Percentiles rank a stretch among this genome's conserved stretches.
phyloP scores from a whole-genome alignment of 352 stramenopile species.

The Phytopythium chamaehyphon region DNA sequence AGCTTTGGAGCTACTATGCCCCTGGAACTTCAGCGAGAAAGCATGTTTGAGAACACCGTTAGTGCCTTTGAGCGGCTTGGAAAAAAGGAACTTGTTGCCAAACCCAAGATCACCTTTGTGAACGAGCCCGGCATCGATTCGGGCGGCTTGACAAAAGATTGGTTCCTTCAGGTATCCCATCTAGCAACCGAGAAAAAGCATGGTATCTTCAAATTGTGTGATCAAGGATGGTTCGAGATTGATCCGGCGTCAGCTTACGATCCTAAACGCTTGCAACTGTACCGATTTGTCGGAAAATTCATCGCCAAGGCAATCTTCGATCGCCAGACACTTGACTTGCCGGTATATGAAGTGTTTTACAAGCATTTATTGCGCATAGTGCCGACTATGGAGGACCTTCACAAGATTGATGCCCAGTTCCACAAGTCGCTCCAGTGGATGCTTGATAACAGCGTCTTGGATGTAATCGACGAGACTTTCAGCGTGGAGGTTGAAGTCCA shows the following conservation, averaged over 20 bases:
- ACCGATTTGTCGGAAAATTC: conserved; percentile 73
- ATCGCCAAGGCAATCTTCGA: conserved; percentile 87
- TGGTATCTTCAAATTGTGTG: conserved; percentile 49
- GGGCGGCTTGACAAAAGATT: conserved; percentile 87
- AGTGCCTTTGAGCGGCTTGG: conserved; percentile 41
- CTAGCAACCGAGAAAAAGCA: conserved; percentile 26
- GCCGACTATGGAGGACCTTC: conserved; percentile 55
- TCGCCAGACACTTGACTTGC: conserved; percentile 75
- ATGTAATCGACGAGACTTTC: conserved; percentile 85
- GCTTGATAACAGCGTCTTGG: conserved; percentile 74
- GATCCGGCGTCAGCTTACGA: conserved; percentile 28
- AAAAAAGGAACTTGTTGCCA: conserved; percentile 49
- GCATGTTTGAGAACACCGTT: conserved; percentile 70
- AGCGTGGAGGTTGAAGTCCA: conserved; percentile 49
- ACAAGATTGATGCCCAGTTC: conserved; percentile 72
- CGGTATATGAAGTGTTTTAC: conserved; percentile 67
- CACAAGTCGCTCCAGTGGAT: conserved; percentile 84
- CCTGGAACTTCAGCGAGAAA: conserved; percentile 46
- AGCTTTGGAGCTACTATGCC: conserved; percentile 29
- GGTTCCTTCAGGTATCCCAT: conserved; percentile 79
- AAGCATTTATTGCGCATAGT: conserved; percentile 58
- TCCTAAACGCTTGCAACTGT: conserved; percentile 32
- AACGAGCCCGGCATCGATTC: conserved; percentile 87
- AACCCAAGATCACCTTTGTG: conserved; percentile 77
- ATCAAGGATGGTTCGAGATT: conserved; percentile 49